Conservation (phyloP, 1,284 basidiomycete genomes). For the Thecaphora frezii region DNA sequence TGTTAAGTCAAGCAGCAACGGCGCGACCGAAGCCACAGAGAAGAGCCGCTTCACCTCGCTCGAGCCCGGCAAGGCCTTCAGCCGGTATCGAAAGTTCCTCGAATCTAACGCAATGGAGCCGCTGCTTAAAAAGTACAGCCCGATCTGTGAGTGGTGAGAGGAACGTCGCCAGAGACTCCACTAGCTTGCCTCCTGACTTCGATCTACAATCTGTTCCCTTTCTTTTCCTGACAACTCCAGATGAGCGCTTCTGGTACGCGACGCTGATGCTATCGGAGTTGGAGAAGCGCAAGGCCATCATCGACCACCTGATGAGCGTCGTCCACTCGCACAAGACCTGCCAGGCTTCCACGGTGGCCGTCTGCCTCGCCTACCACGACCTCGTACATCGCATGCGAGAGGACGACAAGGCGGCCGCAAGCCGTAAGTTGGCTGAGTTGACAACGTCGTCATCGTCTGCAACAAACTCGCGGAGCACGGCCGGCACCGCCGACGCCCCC, state of each 20-base stretch:
- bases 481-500: too few relatives aligned
- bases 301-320: slow-evolving; percentile 37
- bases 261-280: slow-evolving; percentile 26
- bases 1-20: too few relatives aligned
- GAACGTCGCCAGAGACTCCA: too few relatives aligned
- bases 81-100: slow-evolving; percentile 29
- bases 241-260: slow-evolving; percentile 37
- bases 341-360: slow-evolving; percentile 37
- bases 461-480: too few relatives aligned
- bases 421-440: too few relatives aligned
- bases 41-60: too few relatives aligned
- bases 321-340: slow-evolving; percentile 28
- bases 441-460: too few relatives aligned
- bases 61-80: slow-evolving; percentile 9
- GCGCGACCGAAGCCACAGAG: too few relatives aligned
- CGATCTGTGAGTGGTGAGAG: too few relatives aligned
- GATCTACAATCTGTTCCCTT: background rate
- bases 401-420: too few relatives aligned
- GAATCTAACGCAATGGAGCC: slow-evolving; percentile 37
- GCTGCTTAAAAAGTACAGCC: slow-evolving; percentile 41
- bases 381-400: slow-evolving; percentile 23
- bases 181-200: background rate
- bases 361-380: slow-evolving; percentile 42
- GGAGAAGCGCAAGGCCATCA: slow-evolving; percentile 25
- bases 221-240: too few relatives aligned